Base-by-base conservation (phyloP, 805 yeast species). In the Sungouiella thailandica region DNA sequence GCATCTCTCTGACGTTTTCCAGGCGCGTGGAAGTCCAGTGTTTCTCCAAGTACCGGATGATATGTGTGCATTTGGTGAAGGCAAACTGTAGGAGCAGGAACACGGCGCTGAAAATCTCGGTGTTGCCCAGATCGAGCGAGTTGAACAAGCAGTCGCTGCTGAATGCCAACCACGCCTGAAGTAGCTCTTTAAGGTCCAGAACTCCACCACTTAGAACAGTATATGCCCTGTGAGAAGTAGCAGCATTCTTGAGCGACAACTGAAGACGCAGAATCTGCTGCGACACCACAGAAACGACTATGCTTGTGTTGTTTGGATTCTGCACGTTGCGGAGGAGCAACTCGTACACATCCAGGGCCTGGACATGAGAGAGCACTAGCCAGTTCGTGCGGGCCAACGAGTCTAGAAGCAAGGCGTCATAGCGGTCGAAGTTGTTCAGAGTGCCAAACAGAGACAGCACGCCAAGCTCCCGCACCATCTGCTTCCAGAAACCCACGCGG, bases 401-500 rank as follows among this genome's bases (percentile, higher is more conserved):
- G 17, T 57, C 57, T 7, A 62, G 36, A 8, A 60, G 26, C 17
- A 58, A 35, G 9, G 48, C 29, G 11, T 50, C 55, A 36, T 51
- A 59, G 10, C 31, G n/a, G 10, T 34, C 28, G 18, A 24, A 30
- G n/a, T n/a, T 8, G 16, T n/a, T 13, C 26, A 29, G 31, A 5
- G 50, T 28, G 19, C 37, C 40, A 13, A 41, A 34, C n/a, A 17
- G 16, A 16, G 36, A 25, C 1, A 24, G 6, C 11, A 15, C 25
- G 5, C 37, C 41, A 17, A 41, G 27, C 8, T 35, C 33, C 7
- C 32, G 36, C 4, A 50, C 43, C 29, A 62, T 42, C 12, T 41
- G 41, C 13, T 44, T 39, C 69, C 67, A 63, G 33, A 55, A 62
- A 1, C 58, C 60, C 5, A 48, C 30, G 10, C 34, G 29, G 24